A percentile compares a stretch with the other conserved stretches of the same genome.
phyloP scores from a whole-genome alignment of 1,139 yeast species.

The Taphrina communis region DNA sequence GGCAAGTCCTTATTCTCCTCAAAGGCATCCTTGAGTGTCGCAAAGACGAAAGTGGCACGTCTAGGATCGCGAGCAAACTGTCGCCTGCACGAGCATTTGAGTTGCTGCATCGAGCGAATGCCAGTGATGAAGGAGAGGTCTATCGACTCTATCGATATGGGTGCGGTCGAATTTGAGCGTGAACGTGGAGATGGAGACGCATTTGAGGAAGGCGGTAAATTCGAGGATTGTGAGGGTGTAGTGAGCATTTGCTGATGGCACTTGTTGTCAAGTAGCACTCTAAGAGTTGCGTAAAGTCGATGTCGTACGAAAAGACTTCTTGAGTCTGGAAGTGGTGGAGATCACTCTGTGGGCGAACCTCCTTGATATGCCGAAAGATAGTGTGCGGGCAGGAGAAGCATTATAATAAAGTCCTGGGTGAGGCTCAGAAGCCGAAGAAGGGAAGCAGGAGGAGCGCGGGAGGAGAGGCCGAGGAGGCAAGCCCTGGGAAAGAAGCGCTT shows the following conservation, averaged over 20 bases:
- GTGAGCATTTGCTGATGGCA: conserved; percentile 10
- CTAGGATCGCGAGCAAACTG: conserved; percentile 37
- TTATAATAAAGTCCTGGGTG: background rate
- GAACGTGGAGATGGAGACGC: conserved; percentile 4
- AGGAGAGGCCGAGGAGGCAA: conserved; percentile 3
- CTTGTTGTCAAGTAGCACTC: background rate
- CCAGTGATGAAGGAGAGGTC: conserved; percentile 36
- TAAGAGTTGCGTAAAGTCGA: too few relatives aligned
- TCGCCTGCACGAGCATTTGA: conserved; percentile 36
- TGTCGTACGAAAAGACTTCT: too few relatives aligned
- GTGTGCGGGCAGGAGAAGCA: too few relatives aligned
- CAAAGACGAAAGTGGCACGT: conserved; percentile 33
- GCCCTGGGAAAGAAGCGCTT: background rate
- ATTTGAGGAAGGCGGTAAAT: background rate
- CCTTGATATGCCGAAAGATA: too few relatives aligned
- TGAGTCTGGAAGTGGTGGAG: background rate
- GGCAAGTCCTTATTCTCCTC: conserved; percentile 29
- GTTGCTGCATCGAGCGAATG: conserved; percentile 30
- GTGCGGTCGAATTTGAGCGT: conserved; percentile 7
- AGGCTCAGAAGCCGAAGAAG: background rate
- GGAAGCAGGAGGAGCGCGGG: background rate
- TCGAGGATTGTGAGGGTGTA: conserved; percentile 3
- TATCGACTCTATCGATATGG: conserved; percentile 6
- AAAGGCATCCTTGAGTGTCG: conserved; percentile 31
- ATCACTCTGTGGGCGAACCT: too few relatives aligned